These are phyloP conservation scores for Symbiodinium natans DNA, from an alignment of 73 alveolate genomes.

Conservation along the genomic window DNA sequence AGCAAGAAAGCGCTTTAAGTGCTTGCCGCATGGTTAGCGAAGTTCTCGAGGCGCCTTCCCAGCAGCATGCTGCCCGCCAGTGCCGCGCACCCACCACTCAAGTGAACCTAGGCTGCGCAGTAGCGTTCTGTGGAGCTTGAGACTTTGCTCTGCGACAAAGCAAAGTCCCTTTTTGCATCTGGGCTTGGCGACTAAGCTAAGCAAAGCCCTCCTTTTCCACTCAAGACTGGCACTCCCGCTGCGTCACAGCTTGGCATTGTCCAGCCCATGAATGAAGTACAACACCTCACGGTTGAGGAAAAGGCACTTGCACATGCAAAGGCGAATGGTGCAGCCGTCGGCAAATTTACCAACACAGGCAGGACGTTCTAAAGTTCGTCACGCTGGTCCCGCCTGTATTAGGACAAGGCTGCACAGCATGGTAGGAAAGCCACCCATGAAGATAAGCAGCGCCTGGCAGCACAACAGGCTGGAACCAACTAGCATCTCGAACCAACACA, in stretches of 20 bases:
- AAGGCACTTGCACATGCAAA: too few species aligned
- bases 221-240: neutral
- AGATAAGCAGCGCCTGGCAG: conserved; percentile 38
- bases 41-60: conserved; percentile 38
- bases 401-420: conserved; percentile 49
- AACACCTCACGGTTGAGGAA: too few species aligned
- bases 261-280: conserved; percentile 43
- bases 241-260: conserved; percentile 59
- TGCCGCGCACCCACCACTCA: conserved; percentile 85
- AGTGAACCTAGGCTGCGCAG: conserved; percentile 17
- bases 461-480: neutral
- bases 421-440: conserved; percentile 92
- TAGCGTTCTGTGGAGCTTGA: neutral
- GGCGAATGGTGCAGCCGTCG: too few species aligned
- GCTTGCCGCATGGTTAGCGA: too few species aligned
- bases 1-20: neutral
- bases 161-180: too few species aligned
- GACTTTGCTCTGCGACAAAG: neutral
- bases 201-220: neutral
- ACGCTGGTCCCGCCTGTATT: too few species aligned
- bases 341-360: too few species aligned
- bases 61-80: conserved; percentile 52
- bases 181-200: neutral
- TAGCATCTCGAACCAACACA: too few species aligned
- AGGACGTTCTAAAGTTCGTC: too few species aligned